Conservation (phyloP, 768 basidiomycete genomes). For the Tulasnella sp. region DNA sequence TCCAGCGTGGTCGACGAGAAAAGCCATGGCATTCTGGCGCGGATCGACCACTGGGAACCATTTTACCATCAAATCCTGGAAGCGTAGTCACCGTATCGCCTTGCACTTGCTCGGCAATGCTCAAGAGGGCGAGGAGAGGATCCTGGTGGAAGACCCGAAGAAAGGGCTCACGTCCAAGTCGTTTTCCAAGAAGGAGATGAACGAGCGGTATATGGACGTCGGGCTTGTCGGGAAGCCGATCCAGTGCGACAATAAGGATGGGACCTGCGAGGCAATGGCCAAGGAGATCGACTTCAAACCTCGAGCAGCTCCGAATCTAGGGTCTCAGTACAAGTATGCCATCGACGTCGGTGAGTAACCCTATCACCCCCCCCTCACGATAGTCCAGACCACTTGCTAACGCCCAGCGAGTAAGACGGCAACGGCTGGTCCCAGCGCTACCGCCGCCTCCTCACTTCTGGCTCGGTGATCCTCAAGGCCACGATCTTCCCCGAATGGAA, state of each 20-base stretch:
- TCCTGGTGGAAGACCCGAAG: not conserved
- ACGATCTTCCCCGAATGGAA: conserved; percentile 52
- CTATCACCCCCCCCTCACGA: not conserved
- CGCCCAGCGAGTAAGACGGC: conserved; percentile 20
- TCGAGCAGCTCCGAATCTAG: conserved; percentile 10
- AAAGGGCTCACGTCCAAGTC: not conserved
- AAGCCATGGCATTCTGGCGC: conserved; percentile 27
- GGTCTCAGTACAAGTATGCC: conserved; percentile 21
- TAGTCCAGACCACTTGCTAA: not conserved
- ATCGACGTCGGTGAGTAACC: conserved; percentile 23
- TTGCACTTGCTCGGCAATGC: conserved; percentile 19
- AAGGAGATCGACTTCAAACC: not conserved
- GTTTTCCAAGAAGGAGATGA: not conserved
- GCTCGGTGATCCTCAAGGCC: conserved; percentile 24
- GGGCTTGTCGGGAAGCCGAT: conserved; percentile 23
- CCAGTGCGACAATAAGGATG: conserved; percentile 20
- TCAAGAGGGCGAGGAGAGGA: not conserved
- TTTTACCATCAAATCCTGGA: conserved; percentile 22
- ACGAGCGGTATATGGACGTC: conserved; percentile 20
- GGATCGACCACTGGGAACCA: conserved; percentile 31
- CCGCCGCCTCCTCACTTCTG: conserved; percentile 26
- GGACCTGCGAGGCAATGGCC: not conserved
- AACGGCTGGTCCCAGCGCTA: conserved; percentile 29
- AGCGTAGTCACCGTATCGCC: conserved; percentile 23
- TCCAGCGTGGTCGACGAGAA: conserved; percentile 23